Percentiles rank a stretch among this genome's conserved stretches.
Conservation (phyloP, 208 protist genomes). For the Dictyostelium gargantuum region DNA sequence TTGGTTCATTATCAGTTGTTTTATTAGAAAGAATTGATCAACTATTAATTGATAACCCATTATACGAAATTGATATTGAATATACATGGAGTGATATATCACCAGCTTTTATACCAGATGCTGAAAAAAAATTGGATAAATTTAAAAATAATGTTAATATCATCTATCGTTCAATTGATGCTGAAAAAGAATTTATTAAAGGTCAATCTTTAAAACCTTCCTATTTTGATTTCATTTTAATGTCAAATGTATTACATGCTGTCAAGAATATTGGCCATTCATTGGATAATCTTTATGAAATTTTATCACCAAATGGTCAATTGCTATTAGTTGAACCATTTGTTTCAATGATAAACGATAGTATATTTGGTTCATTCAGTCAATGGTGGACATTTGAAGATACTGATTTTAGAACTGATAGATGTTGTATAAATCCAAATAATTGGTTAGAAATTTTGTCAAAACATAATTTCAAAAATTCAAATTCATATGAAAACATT, state of each 20-base stretch:
- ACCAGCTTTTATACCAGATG: not conserved
- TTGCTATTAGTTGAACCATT: not conserved
- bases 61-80: not conserved
- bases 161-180: not conserved
- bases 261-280: not conserved
- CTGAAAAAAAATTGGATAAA: not conserved
- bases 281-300: not conserved
- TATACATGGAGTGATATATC: conserved; percentile 32
- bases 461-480: not conserved
- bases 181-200: not conserved
- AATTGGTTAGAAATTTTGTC: not conserved
- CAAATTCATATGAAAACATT: not conserved
- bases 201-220: not conserved
- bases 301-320: not conserved
- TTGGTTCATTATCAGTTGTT: not conserved
- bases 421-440: not conserved
- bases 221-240: not conserved
- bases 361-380: not conserved
- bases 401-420: not conserved
- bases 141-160: not conserved
- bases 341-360: not conserved
- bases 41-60: not conserved
- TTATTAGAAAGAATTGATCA: not conserved
- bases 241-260: conserved; percentile 16
- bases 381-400: conserved; percentile 33